Base-by-base conservation (phyloP, 2,329 filamentous ascomycete genomes). In the Diaporthe ampelina region DNA sequence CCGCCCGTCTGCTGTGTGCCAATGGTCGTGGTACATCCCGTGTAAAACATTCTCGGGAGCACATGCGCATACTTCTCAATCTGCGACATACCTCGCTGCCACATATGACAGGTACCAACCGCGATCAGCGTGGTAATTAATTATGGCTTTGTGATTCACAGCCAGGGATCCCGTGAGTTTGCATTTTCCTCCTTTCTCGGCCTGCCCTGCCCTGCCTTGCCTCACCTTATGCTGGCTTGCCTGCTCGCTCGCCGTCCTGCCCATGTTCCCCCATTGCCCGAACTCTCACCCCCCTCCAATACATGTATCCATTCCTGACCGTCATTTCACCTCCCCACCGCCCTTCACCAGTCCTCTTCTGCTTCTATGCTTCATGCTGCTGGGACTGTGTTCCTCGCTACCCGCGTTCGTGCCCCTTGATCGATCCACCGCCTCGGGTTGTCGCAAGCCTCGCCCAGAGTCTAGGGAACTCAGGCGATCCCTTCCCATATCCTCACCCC, bases 61-160 rank as follows among this genome's bases (percentile, higher is more conserved):
- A 73, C 74, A 75, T 75, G 74, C 63, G 71, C 65, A 70, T 67
- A 70, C 57, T 70, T 69, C 54, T 73, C 70, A 65, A 70, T 56
- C 74, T 75, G 74, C 74, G 71, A 75, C 74, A 73, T 73, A 73
- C 71, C 70, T 65, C 69, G 45, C 54, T 68, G 40, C 73, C 52
- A 69, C 71, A 73, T 58, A 70, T 73, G 74, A 73, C 70, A 65
- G 73, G 70, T 75, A 70, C 70, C 43, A 57, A 65, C 70, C 63
- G 52, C 59, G 70, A 73, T 73, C 70, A 70, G 74, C 74, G 70
- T 68, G 59, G 26, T 63, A 72, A 50, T 45, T 65, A 65, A 35
- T 70, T 63, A 70, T 73, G 48, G 56, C 65, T 73, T 65, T 73
- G 56, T 75, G 74, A 75, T 67, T 69, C 74, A 70, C 56, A 58